These are phyloP conservation scores for Neofusicoccum cordaticola DNA, from an alignment of 2,329 filamentous ascomycete species.

Conservation along the genomic window DNA sequence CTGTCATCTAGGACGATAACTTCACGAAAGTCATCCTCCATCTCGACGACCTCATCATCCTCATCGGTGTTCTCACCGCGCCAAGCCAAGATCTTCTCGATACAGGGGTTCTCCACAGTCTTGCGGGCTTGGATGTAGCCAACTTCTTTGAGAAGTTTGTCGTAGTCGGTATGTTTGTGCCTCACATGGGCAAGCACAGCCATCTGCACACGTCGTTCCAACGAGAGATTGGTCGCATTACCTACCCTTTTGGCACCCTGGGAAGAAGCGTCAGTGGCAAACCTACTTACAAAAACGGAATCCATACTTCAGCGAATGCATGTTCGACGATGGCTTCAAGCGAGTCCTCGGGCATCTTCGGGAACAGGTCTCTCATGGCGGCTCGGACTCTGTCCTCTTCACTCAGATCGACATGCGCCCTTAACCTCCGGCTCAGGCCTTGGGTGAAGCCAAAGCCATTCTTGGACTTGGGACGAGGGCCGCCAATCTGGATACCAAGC, in stretches of 20 bases:
- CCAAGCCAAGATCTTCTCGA: constrained; percentile 61
- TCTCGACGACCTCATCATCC: constrained; percentile 49
- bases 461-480: constrained; percentile 18
- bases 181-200: constrained; percentile 62
- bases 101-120: constrained; percentile 53
- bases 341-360: constrained; percentile 59
- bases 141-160: constrained; percentile 47
- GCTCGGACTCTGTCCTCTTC: constrained; percentile 51
- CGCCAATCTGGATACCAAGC: constrained; percentile 39
- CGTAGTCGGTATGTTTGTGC: constrained; percentile 62
- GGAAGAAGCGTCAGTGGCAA: constrained; percentile 20
- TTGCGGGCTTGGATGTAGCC: constrained; percentile 42
- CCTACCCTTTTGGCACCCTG: constrained; percentile 58
- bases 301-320: constrained; percentile 56
- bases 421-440: constrained; percentile 23
- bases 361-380: constrained; percentile 61
- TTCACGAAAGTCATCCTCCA: constrained; percentile 63
- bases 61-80: constrained; percentile 50
- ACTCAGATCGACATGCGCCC: not conserved
- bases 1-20: constrained; percentile 64
- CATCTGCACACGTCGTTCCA: constrained; percentile 58
- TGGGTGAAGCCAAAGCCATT: constrained; percentile 32
- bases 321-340: constrained; percentile 57
- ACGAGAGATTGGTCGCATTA: constrained; percentile 52
- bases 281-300: not conserved